Percentiles rank a stretch among this genome's conserved stretches.
Conservation (phyloP, 768 basidiomycete genomes). For the Naganishia onofrii region DNA sequence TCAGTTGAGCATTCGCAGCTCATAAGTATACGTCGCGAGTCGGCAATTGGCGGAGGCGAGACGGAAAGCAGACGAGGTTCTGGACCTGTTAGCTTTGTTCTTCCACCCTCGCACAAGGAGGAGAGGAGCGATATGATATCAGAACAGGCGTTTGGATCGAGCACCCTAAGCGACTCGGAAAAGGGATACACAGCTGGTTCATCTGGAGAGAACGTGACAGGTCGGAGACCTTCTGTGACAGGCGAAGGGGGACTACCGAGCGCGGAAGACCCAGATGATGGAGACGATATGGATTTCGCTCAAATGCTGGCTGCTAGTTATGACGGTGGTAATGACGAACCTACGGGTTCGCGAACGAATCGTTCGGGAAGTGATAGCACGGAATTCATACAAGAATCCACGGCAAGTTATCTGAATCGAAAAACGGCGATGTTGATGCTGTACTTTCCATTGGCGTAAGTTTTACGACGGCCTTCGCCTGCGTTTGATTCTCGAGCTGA, state of each 20-base stretch:
- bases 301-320: slow-evolving; percentile 36
- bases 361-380: slow-evolving; percentile 34
- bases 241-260: slow-evolving; percentile 16
- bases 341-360: slow-evolving; percentile 25
- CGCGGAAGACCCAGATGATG: slow-evolving; percentile 33
- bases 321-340: slow-evolving; percentile 31
- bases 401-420: slow-evolving; percentile 51
- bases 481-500: neutral
- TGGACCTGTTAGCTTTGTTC: slow-evolving; percentile 28
- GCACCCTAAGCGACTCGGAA: neutral
- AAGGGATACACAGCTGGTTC: neutral
- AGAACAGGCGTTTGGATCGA: slow-evolving; percentile 3
- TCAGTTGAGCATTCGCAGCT: slow-evolving; percentile 19
- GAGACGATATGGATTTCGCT: slow-evolving; percentile 38
- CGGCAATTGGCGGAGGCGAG: slow-evolving; percentile 3
- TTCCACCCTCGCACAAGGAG: slow-evolving; percentile 24
- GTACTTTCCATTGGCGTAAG: slow-evolving; percentile 51
- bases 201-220: neutral
- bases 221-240: neutral
- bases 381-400: slow-evolving; percentile 49
- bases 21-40: slow-evolving; percentile 21
- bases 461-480: no score
- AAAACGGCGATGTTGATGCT: slow-evolving; percentile 52
- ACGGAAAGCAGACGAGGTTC: slow-evolving; percentile 26
- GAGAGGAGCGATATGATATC: neutral